phyloP scores from a whole-genome alignment of 139 green algal genomes.

The Raphidocelis subcapitata region DNA sequence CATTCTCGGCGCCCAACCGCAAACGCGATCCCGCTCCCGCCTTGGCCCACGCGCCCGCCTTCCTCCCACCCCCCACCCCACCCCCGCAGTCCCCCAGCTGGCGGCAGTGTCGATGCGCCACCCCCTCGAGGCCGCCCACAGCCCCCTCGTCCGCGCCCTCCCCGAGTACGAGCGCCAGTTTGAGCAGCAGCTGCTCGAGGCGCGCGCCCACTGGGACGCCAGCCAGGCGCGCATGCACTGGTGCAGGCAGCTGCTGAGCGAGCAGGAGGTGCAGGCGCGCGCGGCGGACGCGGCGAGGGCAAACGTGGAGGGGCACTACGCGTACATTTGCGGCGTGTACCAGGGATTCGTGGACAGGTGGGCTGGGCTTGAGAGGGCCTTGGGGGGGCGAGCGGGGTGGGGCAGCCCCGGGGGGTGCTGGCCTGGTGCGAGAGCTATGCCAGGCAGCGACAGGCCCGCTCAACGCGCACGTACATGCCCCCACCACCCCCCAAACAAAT shows the following conservation, averaged over 20 bases:
- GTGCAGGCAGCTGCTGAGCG: conserved; percentile 69
- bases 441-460: too few relatives aligned
- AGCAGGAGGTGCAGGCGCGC: conserved; percentile 81
- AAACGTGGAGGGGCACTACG: conserved; percentile 92
- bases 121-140: conserved; percentile 58
- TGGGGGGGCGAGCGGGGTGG: too few relatives aligned
- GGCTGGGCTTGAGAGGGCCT: neutral
- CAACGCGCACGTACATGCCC: too few relatives aligned
- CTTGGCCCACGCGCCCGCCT: neutral
- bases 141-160: conserved; percentile 75
- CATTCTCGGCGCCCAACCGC: neutral
- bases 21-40: neutral
- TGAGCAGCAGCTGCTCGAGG: conserved; percentile 59
- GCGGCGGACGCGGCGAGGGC: conserved; percentile 70
- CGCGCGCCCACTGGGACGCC: conserved; percentile 40
- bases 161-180: conserved; percentile 87
- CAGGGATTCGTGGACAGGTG: conserved; percentile 59
- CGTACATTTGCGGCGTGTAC: conserved; percentile 63
- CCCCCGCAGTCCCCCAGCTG: conserved; percentile 32
- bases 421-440: too few relatives aligned
- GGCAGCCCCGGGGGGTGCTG: too few relatives aligned
- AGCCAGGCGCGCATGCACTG: conserved; percentile 47
- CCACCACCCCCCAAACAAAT: too few relatives aligned
- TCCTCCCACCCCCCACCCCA: neutral
- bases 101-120: conserved; percentile 51